A percentile compares a stretch with the other conserved stretches of the same genome.
These are phyloP conservation scores for Curvularia lunata DNA, from an alignment of 2,329 filamentous ascomycete species.

Conservation along the genomic window DNA sequence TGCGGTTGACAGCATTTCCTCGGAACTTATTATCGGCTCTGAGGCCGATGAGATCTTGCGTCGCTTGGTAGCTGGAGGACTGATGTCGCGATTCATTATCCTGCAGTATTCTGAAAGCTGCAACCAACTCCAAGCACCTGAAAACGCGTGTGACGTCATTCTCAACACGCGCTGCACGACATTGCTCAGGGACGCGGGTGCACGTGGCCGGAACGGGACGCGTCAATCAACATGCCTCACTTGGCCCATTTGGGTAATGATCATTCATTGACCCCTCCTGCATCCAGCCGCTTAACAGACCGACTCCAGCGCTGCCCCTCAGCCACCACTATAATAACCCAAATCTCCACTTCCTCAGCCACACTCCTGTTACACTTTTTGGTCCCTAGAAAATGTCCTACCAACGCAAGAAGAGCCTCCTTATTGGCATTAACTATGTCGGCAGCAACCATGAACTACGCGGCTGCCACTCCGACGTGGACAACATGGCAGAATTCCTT, in stretches of 20 bases:
- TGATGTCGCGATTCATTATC: slow-evolving; percentile 33
- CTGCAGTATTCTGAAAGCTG: background rate
- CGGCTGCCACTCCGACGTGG: slow-evolving; percentile 59
- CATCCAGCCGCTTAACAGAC: slow-evolving; percentile 1
- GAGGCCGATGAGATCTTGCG: slow-evolving; percentile 17
- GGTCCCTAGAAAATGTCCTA: slow-evolving; percentile 22
- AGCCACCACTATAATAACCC: slow-evolving; percentile 2
- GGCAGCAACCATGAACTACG: slow-evolving; percentile 53
- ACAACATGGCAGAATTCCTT: slow-evolving; percentile 57
- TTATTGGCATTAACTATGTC: slow-evolving; percentile 62
- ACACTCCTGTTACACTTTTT: background rate
- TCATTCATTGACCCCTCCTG: slow-evolving; percentile 36
- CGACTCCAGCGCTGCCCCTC: background rate
- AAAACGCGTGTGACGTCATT: slow-evolving; percentile 15
- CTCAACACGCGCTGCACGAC: background rate
- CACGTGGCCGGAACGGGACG: slow-evolving; percentile 12
- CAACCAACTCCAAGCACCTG: background rate
- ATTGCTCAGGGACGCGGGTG: background rate
- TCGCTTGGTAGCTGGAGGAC: slow-evolving; percentile 34
- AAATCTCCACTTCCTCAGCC: background rate
- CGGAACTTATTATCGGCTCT: background rate
- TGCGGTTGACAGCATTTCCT: background rate
- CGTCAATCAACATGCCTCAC: slow-evolving; percentile 11
- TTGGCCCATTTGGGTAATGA: slow-evolving; percentile 21
- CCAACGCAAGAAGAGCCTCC: slow-evolving; percentile 54